Base-by-base conservation (phyloP, 306 rosid species). In the Cicer bijugum region DNA sequence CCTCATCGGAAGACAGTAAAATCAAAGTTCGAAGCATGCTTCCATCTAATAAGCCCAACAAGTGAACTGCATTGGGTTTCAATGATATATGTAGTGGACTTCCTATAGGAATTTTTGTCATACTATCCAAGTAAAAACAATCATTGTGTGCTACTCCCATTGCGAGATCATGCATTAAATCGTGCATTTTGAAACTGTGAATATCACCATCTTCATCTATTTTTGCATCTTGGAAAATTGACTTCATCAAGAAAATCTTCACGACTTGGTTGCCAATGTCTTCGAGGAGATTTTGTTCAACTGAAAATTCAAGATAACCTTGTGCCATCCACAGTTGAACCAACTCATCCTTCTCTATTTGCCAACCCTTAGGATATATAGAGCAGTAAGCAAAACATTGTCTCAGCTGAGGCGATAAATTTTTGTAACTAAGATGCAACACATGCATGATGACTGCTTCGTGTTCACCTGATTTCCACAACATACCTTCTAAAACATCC, bases 311-410 rank as follows among this genome's bases (percentile, higher is more conserved):
- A 59, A 73, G 78, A 17, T 59, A 59, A 46, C 69, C 78, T 2
- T 73, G 78, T 60, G 78, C 58, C 77, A 72, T 72, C 69, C 77
- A 72, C 64, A 20, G 7, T n/a, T 60, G 71, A 74, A 74, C 62
- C 78, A 74, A 74, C 9, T 35, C 9, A 74, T 47, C 61, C 71
- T 61, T 74, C 37, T 15, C 0, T 2, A 74, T 74, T 74, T 33
- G 14, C 37, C 45, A 74, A 52, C 38, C 62, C 7, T 61, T 12
- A 0, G 78, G 78, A 59, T 15, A 74, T 16, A 74, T 4, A 47
- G 71, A 47, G 15, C 74, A 69, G 37, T 69, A 50, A 7, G 58
- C 47, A 50, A 69, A 50, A 15, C 74, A 69, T 35, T 74, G 71
- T 61, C 28, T 74, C 20, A 61, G 4, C 12, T 5, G 59, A 14